Percentiles rank a stretch among this genome's conserved stretches.
Conservation (phyloP, 352 stramenopile genomes). For the Phytopythium delawarense region DNA sequence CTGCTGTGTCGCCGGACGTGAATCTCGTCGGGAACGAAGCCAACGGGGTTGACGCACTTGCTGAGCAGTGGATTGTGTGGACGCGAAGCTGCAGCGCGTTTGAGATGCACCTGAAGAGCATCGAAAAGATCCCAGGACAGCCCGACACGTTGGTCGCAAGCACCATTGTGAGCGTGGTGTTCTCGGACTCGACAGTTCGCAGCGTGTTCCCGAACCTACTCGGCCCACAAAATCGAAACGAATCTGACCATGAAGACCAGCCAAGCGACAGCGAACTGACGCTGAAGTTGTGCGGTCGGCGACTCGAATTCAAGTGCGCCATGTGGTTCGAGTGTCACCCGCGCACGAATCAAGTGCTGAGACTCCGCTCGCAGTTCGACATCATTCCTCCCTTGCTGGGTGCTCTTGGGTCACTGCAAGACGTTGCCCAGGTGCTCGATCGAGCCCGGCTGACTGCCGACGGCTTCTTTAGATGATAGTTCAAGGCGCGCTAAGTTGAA, state of each 20-base stretch:
- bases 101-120: conserved; percentile 10
- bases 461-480: neutral
- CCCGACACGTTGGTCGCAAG: conserved; percentile 3
- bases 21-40: conserved; percentile 1
- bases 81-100: conserved; percentile 13
- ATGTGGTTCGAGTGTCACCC: conserved; percentile 24
- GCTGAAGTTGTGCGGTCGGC: conserved; percentile 19
- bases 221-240: neutral
- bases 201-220: conserved; percentile 14
- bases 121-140: conserved; percentile 4
- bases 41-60: conserved; percentile 9
- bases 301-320: conserved; percentile 24
- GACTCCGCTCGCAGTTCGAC: neutral
- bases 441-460: neutral
- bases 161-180: conserved; percentile 2
- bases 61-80: conserved; percentile 15
- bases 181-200: conserved; percentile 15
- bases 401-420: conserved; percentile 1
- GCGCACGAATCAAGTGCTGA: neutral
- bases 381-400: neutral
- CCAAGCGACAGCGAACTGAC: conserved; percentile 14
- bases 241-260: neutral
- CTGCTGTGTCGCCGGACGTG: conserved; percentile 11
- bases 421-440: conserved; percentile 3
- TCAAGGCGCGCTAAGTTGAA: no score